phyloP scores from a whole-genome alignment of 768 basidiomycete genomes.

The Trametes maxima region DNA sequence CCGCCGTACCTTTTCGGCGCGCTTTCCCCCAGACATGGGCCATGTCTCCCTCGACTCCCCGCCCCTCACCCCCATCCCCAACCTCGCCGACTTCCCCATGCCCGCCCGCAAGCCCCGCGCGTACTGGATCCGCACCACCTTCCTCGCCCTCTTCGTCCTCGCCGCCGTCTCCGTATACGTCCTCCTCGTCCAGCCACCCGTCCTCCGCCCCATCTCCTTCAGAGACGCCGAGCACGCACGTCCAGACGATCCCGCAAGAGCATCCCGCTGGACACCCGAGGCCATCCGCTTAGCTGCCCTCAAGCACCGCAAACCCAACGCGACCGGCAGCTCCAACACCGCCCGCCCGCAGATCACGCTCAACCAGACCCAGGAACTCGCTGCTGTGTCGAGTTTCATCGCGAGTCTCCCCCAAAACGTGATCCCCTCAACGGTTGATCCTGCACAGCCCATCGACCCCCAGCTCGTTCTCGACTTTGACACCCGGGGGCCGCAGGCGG shows the following conservation, averaged over 20 bases:
- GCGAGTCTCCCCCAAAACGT: constrained; percentile 75
- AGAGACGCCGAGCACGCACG: constrained; percentile 23
- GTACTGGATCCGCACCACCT: constrained; percentile 51
- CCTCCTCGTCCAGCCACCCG: constrained; percentile 52
- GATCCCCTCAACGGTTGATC: constrained; percentile 67
- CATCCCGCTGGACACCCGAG: constrained; percentile 33
- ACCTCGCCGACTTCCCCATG: constrained; percentile 29
- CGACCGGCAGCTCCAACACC: constrained; percentile 1
- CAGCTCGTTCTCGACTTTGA: constrained; percentile 85
- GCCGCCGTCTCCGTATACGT: constrained; percentile 56
- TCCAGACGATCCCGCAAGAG: constrained; percentile 33
- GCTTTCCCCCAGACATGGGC: constrained; percentile 29
- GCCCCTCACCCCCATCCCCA: constrained; percentile 32
- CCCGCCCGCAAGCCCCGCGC: constrained; percentile 41
- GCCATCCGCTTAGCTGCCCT: constrained; percentile 36
- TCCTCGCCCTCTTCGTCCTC: constrained; percentile 57
- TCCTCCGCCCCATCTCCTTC: constrained; percentile 39
- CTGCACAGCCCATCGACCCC: constrained; percentile 68
- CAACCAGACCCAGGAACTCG: constrained; percentile 62
- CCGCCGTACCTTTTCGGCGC: constrained; percentile 33
- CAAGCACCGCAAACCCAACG: constrained; percentile 16
- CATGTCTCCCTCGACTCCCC: constrained; percentile 30
- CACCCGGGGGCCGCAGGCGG: constrained; percentile 62
- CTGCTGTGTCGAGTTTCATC: constrained; percentile 73
- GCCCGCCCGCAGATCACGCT: constrained; percentile 48